phyloP scores from a whole-genome alignment of 164 flowering plant species.

The Warburgia ugandensis region DNA sequence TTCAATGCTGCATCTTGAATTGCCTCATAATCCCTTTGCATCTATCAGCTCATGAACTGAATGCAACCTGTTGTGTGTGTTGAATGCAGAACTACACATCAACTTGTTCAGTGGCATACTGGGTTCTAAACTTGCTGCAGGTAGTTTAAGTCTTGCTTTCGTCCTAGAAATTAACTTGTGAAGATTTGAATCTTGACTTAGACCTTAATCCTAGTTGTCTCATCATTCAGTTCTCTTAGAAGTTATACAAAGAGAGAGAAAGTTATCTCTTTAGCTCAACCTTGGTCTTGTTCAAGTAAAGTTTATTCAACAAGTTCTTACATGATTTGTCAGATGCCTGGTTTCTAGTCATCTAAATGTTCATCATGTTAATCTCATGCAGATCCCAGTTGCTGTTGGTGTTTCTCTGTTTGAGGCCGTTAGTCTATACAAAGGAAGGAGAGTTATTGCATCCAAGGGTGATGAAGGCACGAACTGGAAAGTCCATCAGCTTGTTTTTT shows the following conservation, averaged over 20 bases:
- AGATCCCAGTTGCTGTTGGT: conserved; percentile 81
- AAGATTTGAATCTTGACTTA: neutral
- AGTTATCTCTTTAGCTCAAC: neutral
- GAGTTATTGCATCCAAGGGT: conserved; percentile 66
- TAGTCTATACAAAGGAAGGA: conserved; percentile 57
- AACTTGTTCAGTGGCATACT: conserved; percentile 63
- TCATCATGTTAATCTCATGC: conserved; percentile 10
- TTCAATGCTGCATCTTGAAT: neutral
- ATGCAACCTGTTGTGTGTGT: conserved; percentile 7
- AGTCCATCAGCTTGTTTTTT: conserved; percentile 55
- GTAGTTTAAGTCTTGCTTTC: conserved; percentile 40
- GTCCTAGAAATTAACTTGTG: neutral
- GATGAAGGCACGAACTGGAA: conserved; percentile 34
- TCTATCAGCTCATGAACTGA: conserved; percentile 1
- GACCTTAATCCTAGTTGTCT: neutral
- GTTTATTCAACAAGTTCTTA: neutral
- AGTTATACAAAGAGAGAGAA: neutral
- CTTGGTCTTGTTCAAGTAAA: neutral
- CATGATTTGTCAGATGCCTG: neutral
- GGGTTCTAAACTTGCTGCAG: conserved; percentile 86
- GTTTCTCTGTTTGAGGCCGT: conserved; percentile 66
- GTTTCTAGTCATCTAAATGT: conserved; percentile 6
- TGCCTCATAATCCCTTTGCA: neutral
- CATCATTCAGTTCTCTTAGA: neutral
- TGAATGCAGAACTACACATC: conserved; percentile 51